A percentile compares a stretch with the other conserved stretches of the same genome.
These are phyloP conservation scores for Solanum chmielewskii DNA, from an alignment of 257 asterid species.

Conservation along the genomic window DNA sequence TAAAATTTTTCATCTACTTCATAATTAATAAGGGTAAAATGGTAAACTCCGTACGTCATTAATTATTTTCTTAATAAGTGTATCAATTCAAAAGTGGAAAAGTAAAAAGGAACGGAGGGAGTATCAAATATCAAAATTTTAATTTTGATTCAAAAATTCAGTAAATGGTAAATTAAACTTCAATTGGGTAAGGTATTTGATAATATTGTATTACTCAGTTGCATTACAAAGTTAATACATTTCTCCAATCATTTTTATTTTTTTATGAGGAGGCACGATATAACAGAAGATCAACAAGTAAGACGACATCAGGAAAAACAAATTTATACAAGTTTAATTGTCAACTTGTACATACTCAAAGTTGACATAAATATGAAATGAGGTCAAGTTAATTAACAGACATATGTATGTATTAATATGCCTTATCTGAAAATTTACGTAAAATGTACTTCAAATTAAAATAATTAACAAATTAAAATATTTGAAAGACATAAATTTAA, in stretches of 20 bases:
- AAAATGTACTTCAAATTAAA: neutral
- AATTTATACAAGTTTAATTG: too few species aligned
- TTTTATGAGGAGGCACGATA: neutral
- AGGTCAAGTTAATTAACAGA: neutral
- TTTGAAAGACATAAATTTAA: too few species aligned
- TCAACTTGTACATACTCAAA: neutral
- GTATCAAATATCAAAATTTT: neutral
- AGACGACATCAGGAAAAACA: neutral
- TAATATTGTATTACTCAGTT: too few species aligned
- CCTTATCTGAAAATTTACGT: neutral
- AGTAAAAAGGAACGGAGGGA: too few species aligned
- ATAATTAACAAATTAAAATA: too few species aligned
- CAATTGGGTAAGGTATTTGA: neutral
- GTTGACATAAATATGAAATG: neutral
- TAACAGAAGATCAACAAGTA: neutral
- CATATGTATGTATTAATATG: neutral
- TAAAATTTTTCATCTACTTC: too few species aligned
- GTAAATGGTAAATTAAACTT: neutral
- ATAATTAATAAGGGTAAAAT: too few species aligned
- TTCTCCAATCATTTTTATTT: neutral
- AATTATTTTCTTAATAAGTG: too few species aligned
- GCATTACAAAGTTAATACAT: neutral
- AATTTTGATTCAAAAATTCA: neutral
- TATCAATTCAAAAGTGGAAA: too few species aligned
- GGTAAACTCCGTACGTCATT: too few species aligned